Evolutionary conservation across 192 early-diverging fungal genomes (phyloP).

Genomic region (Entomortierella lignicola): DNA sequence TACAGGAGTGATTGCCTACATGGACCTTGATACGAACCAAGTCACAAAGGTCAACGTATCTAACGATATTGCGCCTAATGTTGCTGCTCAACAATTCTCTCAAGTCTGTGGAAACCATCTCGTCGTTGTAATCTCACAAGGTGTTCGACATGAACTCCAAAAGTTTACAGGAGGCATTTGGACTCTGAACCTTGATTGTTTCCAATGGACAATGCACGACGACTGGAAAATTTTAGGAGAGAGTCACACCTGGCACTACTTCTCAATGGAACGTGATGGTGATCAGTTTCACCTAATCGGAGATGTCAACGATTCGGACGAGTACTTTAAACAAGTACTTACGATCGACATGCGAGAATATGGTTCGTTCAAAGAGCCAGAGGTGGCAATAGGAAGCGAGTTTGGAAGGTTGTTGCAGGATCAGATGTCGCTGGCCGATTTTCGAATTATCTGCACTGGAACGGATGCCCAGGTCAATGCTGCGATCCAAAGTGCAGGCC

Average conservation of each 20-base stretch:
- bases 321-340: slow-evolving; percentile 65
- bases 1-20: slow-evolving; percentile 62
- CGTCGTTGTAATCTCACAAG: slow-evolving; percentile 64
- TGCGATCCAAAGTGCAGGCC: slow-evolving; percentile 1
- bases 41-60: slow-evolving; percentile 62
- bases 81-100: slow-evolving; percentile 69
- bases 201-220: slow-evolving; percentile 66
- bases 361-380: slow-evolving; percentile 65
- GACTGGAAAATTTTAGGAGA: slow-evolving; percentile 55
- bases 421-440: slow-evolving; percentile 49
- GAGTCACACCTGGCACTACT: slow-evolving; percentile 68
- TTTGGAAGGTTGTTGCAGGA: slow-evolving; percentile 60
- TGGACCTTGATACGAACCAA: slow-evolving; percentile 60
- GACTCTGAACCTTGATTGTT: slow-evolving; percentile 65
- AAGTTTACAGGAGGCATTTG: slow-evolving; percentile 68
- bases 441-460: slow-evolving; percentile 46
- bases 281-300: slow-evolving; percentile 68
- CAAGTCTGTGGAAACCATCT: slow-evolving; percentile 71
- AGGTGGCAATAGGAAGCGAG: slow-evolving; percentile 60
- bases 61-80: slow-evolving; percentile 61
- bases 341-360: slow-evolving; percentile 68
- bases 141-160: slow-evolving; percentile 51
- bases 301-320: slow-evolving; percentile 67
- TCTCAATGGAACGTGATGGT: slow-evolving; percentile 65
- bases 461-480: slow-evolving; percentile 25